Evolutionary conservation across 2,329 filamentous ascomycete species (phyloP).

Genomic region (Colletotrichum brevisporum): DNA sequence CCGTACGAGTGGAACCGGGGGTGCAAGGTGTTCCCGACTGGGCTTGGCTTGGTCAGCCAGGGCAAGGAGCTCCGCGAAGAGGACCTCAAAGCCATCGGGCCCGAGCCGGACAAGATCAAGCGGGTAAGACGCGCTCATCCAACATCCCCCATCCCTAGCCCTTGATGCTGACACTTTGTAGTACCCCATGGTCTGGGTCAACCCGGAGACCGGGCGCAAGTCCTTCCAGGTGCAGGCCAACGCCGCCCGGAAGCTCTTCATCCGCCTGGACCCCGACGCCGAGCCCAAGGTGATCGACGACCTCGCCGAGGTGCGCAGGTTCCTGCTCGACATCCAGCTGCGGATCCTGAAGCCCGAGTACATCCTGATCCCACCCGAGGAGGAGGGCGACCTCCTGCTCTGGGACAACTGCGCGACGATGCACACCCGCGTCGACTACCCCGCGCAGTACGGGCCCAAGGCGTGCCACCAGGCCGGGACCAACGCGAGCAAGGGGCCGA

Average conservation of each 20-base stretch:
- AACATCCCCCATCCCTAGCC: too few species aligned
- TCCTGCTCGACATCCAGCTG: conserved; percentile 53
- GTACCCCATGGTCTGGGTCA: conserved; percentile 63
- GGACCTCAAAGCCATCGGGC: conserved; percentile 48
- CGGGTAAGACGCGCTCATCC: conserved; percentile 40
- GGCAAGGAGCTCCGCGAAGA: conserved; percentile 55
- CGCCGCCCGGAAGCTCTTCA: conserved; percentile 54
- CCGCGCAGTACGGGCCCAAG: conserved; percentile 16
- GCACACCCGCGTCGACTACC: conserved; percentile 61
- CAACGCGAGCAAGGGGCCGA: neutral
- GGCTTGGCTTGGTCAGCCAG: conserved; percentile 55
- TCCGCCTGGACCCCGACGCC: conserved; percentile 51
- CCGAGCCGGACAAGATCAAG: conserved; percentile 44
- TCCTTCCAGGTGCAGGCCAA: conserved; percentile 60
- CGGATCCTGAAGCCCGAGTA: conserved; percentile 59
- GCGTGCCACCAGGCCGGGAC: conserved; percentile 19
- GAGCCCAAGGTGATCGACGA: conserved; percentile 55
- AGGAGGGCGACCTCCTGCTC: conserved; percentile 60
- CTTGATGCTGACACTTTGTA: neutral
- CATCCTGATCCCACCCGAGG: conserved; percentile 54
- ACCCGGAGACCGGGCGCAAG: conserved; percentile 56
- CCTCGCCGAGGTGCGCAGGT: conserved; percentile 52
- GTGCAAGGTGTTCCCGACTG: conserved; percentile 56
- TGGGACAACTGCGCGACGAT: conserved; percentile 60
- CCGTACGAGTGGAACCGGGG: conserved; percentile 60